Evolutionary conservation across 371 early-diverging fungal genomes (phyloP).

Genomic region (Zancudomyces culisetae): DNA sequence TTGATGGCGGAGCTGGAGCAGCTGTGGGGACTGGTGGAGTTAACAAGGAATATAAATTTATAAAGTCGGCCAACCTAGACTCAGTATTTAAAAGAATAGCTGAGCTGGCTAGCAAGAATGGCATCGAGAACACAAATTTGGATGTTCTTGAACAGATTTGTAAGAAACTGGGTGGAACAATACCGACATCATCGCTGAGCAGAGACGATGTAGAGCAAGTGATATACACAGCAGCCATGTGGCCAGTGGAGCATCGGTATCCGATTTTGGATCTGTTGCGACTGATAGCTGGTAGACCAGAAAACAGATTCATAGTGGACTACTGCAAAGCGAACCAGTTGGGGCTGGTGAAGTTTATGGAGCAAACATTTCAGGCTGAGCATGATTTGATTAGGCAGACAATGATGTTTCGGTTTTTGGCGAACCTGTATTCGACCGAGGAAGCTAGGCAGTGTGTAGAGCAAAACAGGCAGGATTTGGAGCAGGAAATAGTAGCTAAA

Average conservation of each 20-base stretch:
- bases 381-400: not conserved
- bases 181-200: too few species aligned
- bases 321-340: not conserved
- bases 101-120: too few species aligned
- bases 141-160: too few species aligned
- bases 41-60: not conserved
- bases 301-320: not conserved
- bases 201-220: not conserved
- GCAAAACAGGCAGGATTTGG: not conserved
- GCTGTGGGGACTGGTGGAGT: not conserved
- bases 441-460: not conserved
- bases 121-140: too few species aligned
- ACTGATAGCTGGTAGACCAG: slow-evolving; percentile 22
- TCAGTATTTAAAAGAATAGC: too few species aligned
- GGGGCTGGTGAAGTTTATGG: not conserved
- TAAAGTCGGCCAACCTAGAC: too few species aligned
- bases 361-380: not conserved
- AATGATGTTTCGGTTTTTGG: not conserved
- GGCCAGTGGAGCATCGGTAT: slow-evolving; percentile 36
- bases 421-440: not conserved
- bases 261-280: slow-evolving; percentile 76
- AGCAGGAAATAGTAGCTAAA: not conserved
- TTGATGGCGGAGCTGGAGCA: not conserved
- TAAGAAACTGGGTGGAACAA: too few species aligned
- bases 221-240: not conserved